These are phyloP conservation scores for Paramyrothecium sp. DNA, from an alignment of 2,329 filamentous ascomycete species.

Conservation along the genomic window DNA sequence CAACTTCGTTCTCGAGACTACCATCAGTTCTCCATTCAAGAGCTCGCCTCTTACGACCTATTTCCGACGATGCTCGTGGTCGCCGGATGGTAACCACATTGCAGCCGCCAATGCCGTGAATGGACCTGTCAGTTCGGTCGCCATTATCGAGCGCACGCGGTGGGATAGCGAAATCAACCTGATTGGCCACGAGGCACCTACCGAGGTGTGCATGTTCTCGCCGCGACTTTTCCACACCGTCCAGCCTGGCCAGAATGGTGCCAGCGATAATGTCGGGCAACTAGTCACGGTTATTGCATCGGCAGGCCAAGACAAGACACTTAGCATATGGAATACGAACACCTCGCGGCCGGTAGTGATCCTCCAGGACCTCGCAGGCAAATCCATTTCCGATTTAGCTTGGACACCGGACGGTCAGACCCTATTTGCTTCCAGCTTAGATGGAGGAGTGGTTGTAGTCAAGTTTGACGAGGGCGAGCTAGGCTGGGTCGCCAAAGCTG, in stretches of 20 bases:
- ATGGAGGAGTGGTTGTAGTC: slow-evolving; percentile 81
- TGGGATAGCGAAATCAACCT: slow-evolving; percentile 98
- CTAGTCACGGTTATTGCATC: slow-evolving; percentile 93
- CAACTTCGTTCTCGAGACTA: slow-evolving; percentile 94
- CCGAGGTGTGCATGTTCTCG: slow-evolving; percentile 96
- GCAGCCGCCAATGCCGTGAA: slow-evolving; percentile 97
- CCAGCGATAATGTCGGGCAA: slow-evolving; percentile 42
- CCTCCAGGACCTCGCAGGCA: slow-evolving; percentile 81
- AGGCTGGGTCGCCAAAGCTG: slow-evolving; percentile 79
- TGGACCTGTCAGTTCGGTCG: slow-evolving; percentile 93
- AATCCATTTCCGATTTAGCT: slow-evolving; percentile 89
- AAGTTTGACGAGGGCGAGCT: slow-evolving; percentile 85
- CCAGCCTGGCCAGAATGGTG: slow-evolving; percentile 56
- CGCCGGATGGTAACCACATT: slow-evolving; percentile 94
- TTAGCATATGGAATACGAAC: slow-evolving; percentile 98
- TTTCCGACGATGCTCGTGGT: slow-evolving; percentile 96
- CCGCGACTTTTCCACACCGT: slow-evolving; percentile 80
- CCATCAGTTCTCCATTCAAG: slow-evolving; percentile 81
- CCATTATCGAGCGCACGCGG: slow-evolving; percentile 85
- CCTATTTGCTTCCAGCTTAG: slow-evolving; percentile 81
- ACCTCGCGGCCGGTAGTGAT: slow-evolving; percentile 89
- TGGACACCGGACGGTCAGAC: slow-evolving; percentile 93
- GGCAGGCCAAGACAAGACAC: slow-evolving; percentile 91
- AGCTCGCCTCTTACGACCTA: slow-evolving; percentile 95
- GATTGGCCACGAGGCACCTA: slow-evolving; percentile 94